These are phyloP conservation scores for Pichia sp. DNA, from an alignment of 1,139 yeast species.

Conservation along the genomic window DNA sequence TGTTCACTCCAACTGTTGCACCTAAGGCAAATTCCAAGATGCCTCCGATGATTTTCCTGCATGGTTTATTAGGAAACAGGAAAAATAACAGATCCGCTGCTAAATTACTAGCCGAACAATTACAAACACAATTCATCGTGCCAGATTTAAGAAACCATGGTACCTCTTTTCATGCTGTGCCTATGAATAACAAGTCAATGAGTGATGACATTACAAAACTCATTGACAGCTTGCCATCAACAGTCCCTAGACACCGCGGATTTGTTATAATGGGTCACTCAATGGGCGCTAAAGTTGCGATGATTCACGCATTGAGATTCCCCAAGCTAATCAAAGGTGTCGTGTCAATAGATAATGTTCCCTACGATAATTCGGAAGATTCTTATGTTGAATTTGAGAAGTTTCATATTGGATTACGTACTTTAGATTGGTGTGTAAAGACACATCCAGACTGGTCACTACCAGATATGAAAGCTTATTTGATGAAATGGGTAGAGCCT, in stretches of 20 bases:
- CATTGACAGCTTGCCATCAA: slow-evolving; percentile 16
- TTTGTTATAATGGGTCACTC: slow-evolving; percentile 72
- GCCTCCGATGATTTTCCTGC: slow-evolving; percentile 68
- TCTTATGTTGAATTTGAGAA: slow-evolving; percentile 26
- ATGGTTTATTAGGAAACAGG: slow-evolving; percentile 84
- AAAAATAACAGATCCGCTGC: slow-evolving; percentile 75
- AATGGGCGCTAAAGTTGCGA: slow-evolving; percentile 93
- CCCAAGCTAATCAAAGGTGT: slow-evolving; percentile 62
- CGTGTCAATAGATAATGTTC: slow-evolving; percentile 85
- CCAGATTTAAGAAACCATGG: slow-evolving; percentile 90
- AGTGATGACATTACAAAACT: slow-evolving; percentile 62
- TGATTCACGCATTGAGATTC: slow-evolving; percentile 71
- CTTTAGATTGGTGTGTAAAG: slow-evolving; percentile 15
- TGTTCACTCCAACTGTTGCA: slow-evolving; percentile 22
- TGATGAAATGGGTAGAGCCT: slow-evolving; percentile 58
- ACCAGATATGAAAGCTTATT: slow-evolving; percentile 45
- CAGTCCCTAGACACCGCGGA: slow-evolving; percentile 31
- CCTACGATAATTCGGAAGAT: slow-evolving; percentile 39
- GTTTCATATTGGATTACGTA: slow-evolving; percentile 24
- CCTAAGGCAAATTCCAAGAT: background rate
- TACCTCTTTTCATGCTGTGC: slow-evolving; percentile 64
- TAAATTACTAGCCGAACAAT: slow-evolving; percentile 35
- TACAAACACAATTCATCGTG: slow-evolving; percentile 50
- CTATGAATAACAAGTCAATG: slow-evolving; percentile 72
- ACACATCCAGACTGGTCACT: slow-evolving; percentile 15